These are phyloP conservation scores for Linum trigynum DNA, from an alignment of 345 rosid genomes.

Conservation along the genomic window DNA sequence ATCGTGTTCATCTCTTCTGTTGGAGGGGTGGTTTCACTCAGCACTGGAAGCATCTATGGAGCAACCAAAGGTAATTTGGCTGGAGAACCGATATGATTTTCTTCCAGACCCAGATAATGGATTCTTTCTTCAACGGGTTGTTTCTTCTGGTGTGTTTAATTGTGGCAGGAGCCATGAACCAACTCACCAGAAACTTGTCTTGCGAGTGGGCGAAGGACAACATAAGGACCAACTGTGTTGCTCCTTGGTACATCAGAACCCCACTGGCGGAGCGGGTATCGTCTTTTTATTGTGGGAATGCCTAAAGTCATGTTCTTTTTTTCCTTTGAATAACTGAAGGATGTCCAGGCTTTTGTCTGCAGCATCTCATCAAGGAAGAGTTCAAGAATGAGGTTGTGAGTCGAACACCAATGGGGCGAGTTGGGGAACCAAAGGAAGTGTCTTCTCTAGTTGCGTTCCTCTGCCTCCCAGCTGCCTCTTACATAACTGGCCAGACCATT, in stretches of 20 bases:
- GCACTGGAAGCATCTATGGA: conserved; percentile 2
- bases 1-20: conserved; percentile 7
- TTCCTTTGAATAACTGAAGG: not conserved
- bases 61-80: conserved; percentile 14
- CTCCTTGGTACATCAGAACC: conserved; percentile 13
- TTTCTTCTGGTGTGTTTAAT: too few relatives aligned
- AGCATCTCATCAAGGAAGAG: not conserved
- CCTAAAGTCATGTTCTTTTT: not conserved
- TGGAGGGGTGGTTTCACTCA: not conserved
- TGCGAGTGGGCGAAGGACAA: conserved; percentile 26
- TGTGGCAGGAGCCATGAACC: conserved; percentile 16
- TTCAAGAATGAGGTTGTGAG: not conserved
- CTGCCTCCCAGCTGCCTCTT: conserved; percentile 17
- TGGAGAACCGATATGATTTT: not conserved
- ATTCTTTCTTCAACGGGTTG: not conserved
- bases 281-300: not conserved
- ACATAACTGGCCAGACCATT: conserved; percentile 15
- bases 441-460: conserved; percentile 17
- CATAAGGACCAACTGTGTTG: conserved; percentile 16
- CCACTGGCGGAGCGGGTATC: conserved; percentile 6
- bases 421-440: conserved; percentile 11
- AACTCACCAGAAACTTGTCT: conserved; percentile 14
- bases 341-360: not conserved
- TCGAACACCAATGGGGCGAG: conserved; percentile 7
- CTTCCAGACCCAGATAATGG: not conserved